Evolutionary conservation across 2,329 filamentous ascomycete species (phyloP), one percentile per base, ranked within the genome.

Genomic region (Ustulina deusta): DNA sequence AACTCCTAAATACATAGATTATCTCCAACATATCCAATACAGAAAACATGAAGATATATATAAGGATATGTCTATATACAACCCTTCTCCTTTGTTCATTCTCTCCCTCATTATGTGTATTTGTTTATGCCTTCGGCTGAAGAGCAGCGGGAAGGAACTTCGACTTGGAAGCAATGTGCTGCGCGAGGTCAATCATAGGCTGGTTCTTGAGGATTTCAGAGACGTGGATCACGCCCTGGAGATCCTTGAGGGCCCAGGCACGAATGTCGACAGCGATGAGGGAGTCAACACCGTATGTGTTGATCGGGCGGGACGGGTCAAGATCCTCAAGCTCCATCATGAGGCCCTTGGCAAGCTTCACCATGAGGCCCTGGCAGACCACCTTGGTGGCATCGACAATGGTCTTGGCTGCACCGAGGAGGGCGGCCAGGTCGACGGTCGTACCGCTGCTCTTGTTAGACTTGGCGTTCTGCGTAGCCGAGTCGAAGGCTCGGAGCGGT

Each of bases 261-360:
- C 73, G 70, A 55, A 75, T 74, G 40, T 76, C 73, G 36, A 76
- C 74, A 13, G 74, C 74, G 49, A 75, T 74, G 42, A 75, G 73
- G 34, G 72, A 74, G 63, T 76, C 74, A 27, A 76, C 73, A 27
- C 74, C 74, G 54, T 74, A 75, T n/a, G 64, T 72, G 62, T 74
- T 74, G 63, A 75, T 73, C 6, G 74, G 74, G 22, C 73, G 70
- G 20, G 69, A 55, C 48, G 71, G 73, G 66, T 76, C 74, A 40
- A 77, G 70, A 22, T 76, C 75, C 56, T 76, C 74, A 29, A 77
- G 70, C 61, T 77, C 74, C 74, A 75, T 76, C 73, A 76, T 76
- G 63, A 76, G 69, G 56, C 72, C 72, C 69, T 74, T 76, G 49
- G 74, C 73, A 13, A 76, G 71, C 72, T 75, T 76, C 27, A 60